Evolutionary conservation across 2,329 filamentous ascomycete genomes (phyloP).

Genomic region (Xylaria sp.): DNA sequence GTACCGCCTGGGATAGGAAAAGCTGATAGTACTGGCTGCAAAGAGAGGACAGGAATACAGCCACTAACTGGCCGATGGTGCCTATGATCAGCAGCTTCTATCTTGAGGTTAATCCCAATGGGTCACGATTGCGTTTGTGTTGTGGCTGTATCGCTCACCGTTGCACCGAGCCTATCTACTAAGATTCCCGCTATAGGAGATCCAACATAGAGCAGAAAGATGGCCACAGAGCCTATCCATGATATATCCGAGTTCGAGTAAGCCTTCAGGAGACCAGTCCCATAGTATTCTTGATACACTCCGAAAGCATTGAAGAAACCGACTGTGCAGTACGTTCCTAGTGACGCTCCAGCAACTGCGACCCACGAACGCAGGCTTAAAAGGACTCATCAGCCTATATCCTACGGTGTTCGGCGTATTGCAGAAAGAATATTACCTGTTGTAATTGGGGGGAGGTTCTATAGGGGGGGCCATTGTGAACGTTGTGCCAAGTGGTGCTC

Average conservation of each 20-base stretch:
- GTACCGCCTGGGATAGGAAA: constrained; percentile 48
- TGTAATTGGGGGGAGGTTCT: constrained; percentile 34
- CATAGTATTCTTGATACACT: constrained; percentile 51
- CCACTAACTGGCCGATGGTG: constrained; percentile 40
- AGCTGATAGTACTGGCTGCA: constrained; percentile 50
- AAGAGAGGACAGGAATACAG: constrained; percentile 48
- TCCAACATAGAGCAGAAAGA: constrained; percentile 47
- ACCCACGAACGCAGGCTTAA: constrained; percentile 39
- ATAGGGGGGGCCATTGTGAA: constrained; percentile 23
- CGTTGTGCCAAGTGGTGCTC: neutral
- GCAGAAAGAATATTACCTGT: constrained; percentile 11
- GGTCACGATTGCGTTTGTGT: constrained; percentile 16
- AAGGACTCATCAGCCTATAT: neutral
- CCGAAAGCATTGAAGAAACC: constrained; percentile 52
- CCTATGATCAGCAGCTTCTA: constrained; percentile 36
- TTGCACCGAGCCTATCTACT: constrained; percentile 49
- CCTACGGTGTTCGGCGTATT: neutral
- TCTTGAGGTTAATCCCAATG: neutral
- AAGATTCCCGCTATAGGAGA: constrained; percentile 46
- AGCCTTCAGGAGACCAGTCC: constrained; percentile 33
- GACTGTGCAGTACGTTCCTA: constrained; percentile 47
- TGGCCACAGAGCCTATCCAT: constrained; percentile 50
- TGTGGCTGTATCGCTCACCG: constrained; percentile 25
- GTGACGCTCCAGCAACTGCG: constrained; percentile 38
- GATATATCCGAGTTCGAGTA: constrained; percentile 48